Base-by-base conservation (phyloP, 148 eudicot species). In the Polygonum maritimum region DNA sequence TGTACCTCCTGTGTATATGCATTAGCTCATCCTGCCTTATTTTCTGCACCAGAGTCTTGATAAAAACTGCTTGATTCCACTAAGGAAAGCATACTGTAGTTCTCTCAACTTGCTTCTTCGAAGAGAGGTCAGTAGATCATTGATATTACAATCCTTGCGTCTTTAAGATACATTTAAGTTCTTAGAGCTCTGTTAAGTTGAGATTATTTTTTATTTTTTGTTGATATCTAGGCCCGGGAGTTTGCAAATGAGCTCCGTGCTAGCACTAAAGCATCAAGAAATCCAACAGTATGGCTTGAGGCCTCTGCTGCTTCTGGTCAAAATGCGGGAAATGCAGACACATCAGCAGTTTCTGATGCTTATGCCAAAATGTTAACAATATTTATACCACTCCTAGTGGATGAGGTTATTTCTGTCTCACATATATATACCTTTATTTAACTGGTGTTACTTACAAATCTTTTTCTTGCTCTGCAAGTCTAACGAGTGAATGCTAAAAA, bases 171-270 rank as follows among this genome's bases (percentile, higher is more conserved):
- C 13, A 10, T 67, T 67, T 41, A 19, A 67, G 71, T 38, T 67
- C 45, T 35, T 0, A 16, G 45, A 36, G 21, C 41, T 67, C 15
- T 38, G 15, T 12, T 63, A 12, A 33, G 35, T 26, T 5, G 14
- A 67, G 14, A 31, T 33, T 57, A 9, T 19, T 2, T 16, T 38
- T 9, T 71, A 48, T 81, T 31, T 5, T 39, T 73, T 45, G 40
- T 48, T 48, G 38, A 16, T 76, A 38, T 72, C 36, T 88, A 94
- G 98, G 98, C 96, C 75, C 89, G 97, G 71, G 97, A 92, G 78
- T 94, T 90, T 85, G 96, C 98, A 65, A 92, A 94, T 92, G 98
- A 94, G 85, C 96, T 94, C 63, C 95, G 97, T 80, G 96, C 96
- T 75, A 89, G 97, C 83, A 92, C 91, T 60, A 94, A 94, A 87